Evolutionary conservation across 2,329 filamentous ascomycete genomes (phyloP), one percentile per base, ranked within the genome.

Genomic region (Fusarium algeriense): DNA sequence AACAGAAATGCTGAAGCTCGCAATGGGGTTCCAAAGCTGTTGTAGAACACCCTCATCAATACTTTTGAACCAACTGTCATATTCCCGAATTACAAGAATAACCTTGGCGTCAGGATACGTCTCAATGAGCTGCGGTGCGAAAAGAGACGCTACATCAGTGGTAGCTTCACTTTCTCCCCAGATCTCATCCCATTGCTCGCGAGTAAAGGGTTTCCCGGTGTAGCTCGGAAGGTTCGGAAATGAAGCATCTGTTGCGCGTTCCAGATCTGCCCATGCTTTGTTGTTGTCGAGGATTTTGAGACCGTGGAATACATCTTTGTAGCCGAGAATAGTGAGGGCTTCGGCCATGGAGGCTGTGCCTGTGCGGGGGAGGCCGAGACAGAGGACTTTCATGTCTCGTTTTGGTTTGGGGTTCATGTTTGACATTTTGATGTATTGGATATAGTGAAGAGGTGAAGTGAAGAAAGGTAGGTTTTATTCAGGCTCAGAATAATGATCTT

Each of bases 101-200:
- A 81, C 78, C 57, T 80, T 81, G 3, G 80, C 80, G 0, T 81
- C 74, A 0, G 80, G 80, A 12, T 81, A 82, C 1, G 63, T 58
- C 14, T 73, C 54, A 44, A 80, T 77, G 6, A 82, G 60, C 34
- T 77, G 69, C 2, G 74, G 60, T 2, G 71, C 77, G 57, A 77
- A 81, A 6, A 76, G 19, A 5, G 73, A 71, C 0, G 76, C 77
- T 13, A 79, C 38, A 48, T 82, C 80, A 0, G 80, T 80, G 4
- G 60, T 64, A 1, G 74, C 80, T 49, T 81, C 78, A 55, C 61
- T 78, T 15, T 65, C 49, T 0, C 77, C 75, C 55, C 69, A 81
- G 8, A 81, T 59, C 66, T 77, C 69, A 43, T 82, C 78, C 80
- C 80, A 81, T 7, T 81, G 64, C 12, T 73, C 59, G 15, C 73